Evolutionary conservation across 2,329 filamentous ascomycete species (phyloP).

Genomic region (Drechslera avenae): DNA sequence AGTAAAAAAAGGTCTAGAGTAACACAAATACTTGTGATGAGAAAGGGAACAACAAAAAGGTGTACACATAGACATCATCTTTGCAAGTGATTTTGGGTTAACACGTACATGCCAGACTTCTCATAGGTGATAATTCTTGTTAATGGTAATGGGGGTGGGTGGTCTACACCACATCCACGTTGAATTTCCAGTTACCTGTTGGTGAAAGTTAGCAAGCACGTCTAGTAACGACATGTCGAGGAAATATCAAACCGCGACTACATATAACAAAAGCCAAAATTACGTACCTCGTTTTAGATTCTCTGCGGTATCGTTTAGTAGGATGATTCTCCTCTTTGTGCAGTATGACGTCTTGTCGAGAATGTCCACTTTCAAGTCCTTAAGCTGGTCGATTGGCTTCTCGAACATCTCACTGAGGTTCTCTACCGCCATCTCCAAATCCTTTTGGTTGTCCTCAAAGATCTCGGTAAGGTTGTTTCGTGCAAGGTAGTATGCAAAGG

Average conservation of each 20-base stretch:
- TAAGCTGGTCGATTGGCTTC: conserved; percentile 86
- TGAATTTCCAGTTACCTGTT: conserved; percentile 41
- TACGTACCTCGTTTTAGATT: conserved; percentile 83
- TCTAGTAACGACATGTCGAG: too few relatives aligned
- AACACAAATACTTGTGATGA: too few relatives aligned
- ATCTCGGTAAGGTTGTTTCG: conserved; percentile 96
- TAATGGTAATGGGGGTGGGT: not conserved
- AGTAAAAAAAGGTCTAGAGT: too few relatives aligned
- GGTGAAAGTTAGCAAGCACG: conserved; percentile 11
- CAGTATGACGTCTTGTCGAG: conserved; percentile 99
- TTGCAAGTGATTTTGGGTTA: too few relatives aligned
- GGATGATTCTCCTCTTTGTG: conserved; percentile 85
- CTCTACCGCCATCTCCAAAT: conserved; percentile 95
- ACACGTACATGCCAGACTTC: not conserved
- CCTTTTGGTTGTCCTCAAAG: conserved; percentile 98
- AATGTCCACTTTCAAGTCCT: conserved; percentile 90
- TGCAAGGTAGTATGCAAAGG: conserved; percentile 96
- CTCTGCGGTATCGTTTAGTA: conserved; percentile 90
- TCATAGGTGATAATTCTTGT: not conserved
- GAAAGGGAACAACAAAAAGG: too few relatives aligned
- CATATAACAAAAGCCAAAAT: too few relatives aligned
- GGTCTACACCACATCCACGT: conserved; percentile 32
- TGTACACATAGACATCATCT: too few relatives aligned
- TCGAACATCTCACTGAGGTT: conserved; percentile 99
- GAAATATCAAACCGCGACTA: too few relatives aligned